Evolutionary conservation across 345 rosid species (phyloP).

Genomic region (Trapa bicornis): DNA sequence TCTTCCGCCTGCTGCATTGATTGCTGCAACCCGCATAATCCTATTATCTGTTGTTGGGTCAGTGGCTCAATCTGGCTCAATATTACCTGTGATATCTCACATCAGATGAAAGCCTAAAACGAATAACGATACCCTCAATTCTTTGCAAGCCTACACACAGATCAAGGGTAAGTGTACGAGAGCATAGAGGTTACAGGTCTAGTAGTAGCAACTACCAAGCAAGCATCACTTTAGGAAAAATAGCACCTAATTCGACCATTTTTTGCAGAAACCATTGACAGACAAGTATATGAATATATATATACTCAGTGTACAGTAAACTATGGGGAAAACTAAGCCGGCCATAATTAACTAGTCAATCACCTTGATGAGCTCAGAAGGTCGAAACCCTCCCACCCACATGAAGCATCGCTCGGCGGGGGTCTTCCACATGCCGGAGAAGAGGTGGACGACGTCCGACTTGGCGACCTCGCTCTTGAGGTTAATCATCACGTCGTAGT

Average conservation of each 20-base stretch:
- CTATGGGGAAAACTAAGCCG: background rate
- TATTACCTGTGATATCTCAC: slow-evolving; percentile 31
- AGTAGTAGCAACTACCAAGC: slow-evolving; percentile 11
- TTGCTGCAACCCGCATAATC: slow-evolving; percentile 76
- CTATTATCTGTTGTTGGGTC: slow-evolving; percentile 80
- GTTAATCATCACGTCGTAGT: slow-evolving; percentile 14
- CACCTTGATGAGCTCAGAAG: background rate
- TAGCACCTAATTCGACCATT: slow-evolving; percentile 42
- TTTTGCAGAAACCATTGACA: slow-evolving; percentile 23
- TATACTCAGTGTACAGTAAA: background rate
- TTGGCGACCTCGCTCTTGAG: too few relatives aligned
- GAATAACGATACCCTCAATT: background rate
- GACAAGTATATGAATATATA: background rate
- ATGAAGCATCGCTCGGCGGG: too few relatives aligned
- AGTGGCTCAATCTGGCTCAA: slow-evolving; percentile 69
- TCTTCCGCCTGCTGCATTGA: slow-evolving; percentile 90
- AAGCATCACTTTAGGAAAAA: slow-evolving; percentile 38
- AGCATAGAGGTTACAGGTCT: background rate
- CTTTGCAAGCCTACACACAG: background rate
- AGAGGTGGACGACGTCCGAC: too few relatives aligned
- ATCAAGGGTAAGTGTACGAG: slow-evolving; percentile 20
- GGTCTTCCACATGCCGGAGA: too few relatives aligned
- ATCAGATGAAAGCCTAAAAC: background rate
- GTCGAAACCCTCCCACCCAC: too few relatives aligned
- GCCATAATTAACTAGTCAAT: background rate